Evolutionary conservation across 192 early-diverging fungal species (phyloP), one percentile per base, ranked within the genome.

Genomic region (Chytriomyces sp.): DNA sequence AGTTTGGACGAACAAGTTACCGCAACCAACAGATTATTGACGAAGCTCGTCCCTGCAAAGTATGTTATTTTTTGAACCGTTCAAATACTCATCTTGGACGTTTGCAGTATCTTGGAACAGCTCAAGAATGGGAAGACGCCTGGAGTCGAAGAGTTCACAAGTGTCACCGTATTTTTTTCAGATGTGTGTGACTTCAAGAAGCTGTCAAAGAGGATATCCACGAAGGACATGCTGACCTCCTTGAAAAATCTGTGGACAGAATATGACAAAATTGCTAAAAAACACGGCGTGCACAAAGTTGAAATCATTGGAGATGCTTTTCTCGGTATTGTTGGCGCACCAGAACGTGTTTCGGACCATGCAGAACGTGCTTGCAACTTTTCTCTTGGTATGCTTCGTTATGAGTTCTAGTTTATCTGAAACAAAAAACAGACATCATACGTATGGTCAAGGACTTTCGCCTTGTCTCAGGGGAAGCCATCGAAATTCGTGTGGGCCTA

Each of bases 261-360:
- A 41, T 81, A 79, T 63, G 82, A 83, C 57, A 77, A 70, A 36
- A 81, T 83, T 59, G 69, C 76, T 5, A 76, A 75, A 52, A 62
- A 57, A 25, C 64, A 71, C 31, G 75, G 77, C 31, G 64, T 83
- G 53, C 81, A 81, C 74, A 83, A 83, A 57, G 79, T 83, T 3
- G 82, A 83, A 56, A 83, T 79, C 3, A 83, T 83, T 58, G 82
- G 82, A 2, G 76, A 83, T 52, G 74, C 68, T 1, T 78, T 70
- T 39, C 63, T 72, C 36, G 69, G 72, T 0, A 69, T 75, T 40
- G 67, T 52, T 39, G 75, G 75, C 28, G 67, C 65, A 12, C 75
- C 76, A 26, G 69, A 74, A 5, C 60, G 72, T 39, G 59, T 73
- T 58, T 32, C 74, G 4, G 72, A 74, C 40, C 75, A 77, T 54